Evolutionary conservation across 2,329 filamentous ascomycete genomes (phyloP).

Genomic region (Calcarisporium arbuscula): DNA sequence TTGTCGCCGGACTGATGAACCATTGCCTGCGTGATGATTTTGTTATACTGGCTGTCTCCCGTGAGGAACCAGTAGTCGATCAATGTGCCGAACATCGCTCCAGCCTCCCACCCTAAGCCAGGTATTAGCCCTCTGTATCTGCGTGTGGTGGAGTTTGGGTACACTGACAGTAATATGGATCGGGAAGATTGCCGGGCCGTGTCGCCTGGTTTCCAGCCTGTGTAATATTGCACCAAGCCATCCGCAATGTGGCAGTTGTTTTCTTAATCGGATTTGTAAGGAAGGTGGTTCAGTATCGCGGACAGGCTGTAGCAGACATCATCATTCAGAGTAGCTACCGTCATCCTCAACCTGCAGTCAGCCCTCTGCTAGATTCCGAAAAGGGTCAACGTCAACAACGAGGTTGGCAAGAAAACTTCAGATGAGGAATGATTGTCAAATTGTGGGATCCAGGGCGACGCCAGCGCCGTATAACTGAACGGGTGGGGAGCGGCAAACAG

Average conservation of each 20-base stretch:
- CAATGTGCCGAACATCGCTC: constrained; percentile 63
- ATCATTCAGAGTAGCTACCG: no score
- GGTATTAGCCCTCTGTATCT: constrained; percentile 9
- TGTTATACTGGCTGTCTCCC: constrained; percentile 59
- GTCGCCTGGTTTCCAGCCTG: constrained; percentile 54
- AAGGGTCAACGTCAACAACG: no score
- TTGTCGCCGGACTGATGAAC: constrained; percentile 55
- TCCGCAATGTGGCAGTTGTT: constrained; percentile 42
- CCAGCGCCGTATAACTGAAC: no score
- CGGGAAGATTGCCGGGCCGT: constrained; percentile 50
- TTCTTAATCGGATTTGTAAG: constrained; percentile 42
- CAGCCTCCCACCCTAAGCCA: constrained; percentile 59
- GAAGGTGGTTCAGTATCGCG: neutral
- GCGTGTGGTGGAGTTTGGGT: constrained; percentile 24
- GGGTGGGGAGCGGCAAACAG: no score
- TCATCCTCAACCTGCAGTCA: no score
- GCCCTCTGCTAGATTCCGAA: no score
- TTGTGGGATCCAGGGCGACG: no score
- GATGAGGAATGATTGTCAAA: no score
- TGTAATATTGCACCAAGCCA: constrained; percentile 43
- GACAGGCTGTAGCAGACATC: neutral
- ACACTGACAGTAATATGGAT: constrained; percentile 57
- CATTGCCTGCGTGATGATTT: constrained; percentile 51
- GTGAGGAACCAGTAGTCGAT: constrained; percentile 69
- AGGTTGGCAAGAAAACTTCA: no score